Conservation (phyloP, 495 filamentous ascomycete genomes). For the Trichoderma gamsii region DNA sequence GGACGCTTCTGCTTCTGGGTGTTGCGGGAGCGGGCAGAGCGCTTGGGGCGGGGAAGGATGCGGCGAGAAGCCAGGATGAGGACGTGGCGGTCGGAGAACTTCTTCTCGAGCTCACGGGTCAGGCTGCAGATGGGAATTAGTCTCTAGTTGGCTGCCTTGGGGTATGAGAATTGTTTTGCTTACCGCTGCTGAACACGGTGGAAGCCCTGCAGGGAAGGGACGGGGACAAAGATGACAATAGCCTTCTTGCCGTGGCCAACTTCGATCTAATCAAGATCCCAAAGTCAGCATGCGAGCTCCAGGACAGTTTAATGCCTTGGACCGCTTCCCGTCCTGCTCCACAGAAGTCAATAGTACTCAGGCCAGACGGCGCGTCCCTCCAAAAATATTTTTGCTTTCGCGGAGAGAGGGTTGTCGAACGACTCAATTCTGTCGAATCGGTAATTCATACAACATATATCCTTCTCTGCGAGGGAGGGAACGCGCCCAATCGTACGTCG, state of each 20-base stretch:
- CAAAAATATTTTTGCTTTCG: neutral
- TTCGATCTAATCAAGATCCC: conserved; percentile 76
- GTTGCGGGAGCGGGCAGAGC: conserved; percentile 87
- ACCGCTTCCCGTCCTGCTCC: conserved; percentile 69
- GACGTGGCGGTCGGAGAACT: conserved; percentile 99
- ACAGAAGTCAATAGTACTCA: conserved; percentile 17
- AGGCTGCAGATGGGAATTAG: conserved; percentile 54
- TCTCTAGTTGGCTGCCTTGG: neutral
- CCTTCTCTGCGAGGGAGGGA: neutral
- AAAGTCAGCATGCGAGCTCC: conserved; percentile 65
- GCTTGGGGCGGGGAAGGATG: conserved; percentile 96
- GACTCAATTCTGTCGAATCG: conserved; percentile 11
- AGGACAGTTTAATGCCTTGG: conserved; percentile 45
- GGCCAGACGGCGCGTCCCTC: conserved; percentile 15
- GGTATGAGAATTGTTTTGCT: conserved; percentile 25
- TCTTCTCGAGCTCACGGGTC: conserved; percentile 99
- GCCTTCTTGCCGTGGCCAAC: conserved; percentile 99
- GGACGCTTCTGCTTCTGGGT: conserved; percentile 96
- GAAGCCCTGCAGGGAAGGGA: conserved; percentile 90
- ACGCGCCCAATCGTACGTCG: neutral
- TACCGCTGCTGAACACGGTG: conserved; percentile 99
- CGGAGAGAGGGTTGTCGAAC: neutral
- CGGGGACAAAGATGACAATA: conserved; percentile 99
- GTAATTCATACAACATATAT: neutral
- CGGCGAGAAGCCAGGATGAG: conserved; percentile 97